Conservation (phyloP, 1,284 basidiomycete species). For the Rhodotorula sp. region DNA sequence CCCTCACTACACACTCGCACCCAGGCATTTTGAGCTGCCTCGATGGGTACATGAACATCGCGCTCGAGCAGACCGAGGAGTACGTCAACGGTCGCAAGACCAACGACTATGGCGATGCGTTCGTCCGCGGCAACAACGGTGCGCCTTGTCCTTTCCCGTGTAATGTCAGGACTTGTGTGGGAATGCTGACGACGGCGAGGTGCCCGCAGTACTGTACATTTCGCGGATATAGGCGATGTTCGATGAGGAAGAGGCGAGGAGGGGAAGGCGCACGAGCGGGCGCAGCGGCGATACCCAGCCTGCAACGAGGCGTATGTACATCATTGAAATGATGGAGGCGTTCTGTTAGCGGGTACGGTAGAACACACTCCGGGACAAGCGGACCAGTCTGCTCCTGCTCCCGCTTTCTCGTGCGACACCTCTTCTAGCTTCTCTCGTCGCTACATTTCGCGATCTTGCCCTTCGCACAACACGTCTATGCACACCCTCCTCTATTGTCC, state of each 20-base stretch:
- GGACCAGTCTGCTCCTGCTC: too few species aligned
- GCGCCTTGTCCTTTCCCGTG: background rate
- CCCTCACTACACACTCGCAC: background rate
- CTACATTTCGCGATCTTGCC: background rate
- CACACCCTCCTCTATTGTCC: background rate
- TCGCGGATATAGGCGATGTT: background rate
- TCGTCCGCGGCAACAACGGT: slow-evolving; percentile 89
- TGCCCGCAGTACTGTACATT: slow-evolving; percentile 10
- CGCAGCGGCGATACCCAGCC: background rate
- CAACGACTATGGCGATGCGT: slow-evolving; percentile 59
- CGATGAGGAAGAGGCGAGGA: background rate
- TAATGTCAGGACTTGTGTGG: background rate
- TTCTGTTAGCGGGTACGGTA: too few species aligned
- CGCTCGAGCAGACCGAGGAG: slow-evolving; percentile 94
- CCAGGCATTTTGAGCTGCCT: slow-evolving; percentile 91
- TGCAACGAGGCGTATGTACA: too few species aligned
- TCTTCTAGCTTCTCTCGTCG: too few species aligned
- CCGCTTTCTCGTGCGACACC: too few species aligned
- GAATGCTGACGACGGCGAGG: background rate
- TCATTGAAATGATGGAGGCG: too few species aligned
- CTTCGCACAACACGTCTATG: background rate
- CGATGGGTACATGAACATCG: slow-evolving; percentile 95
- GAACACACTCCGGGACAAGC: too few species aligned
- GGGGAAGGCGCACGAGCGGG: background rate
- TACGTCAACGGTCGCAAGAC: slow-evolving; percentile 89